Evolutionary conservation across 2,329 filamentous ascomycete genomes (phyloP).

Genomic region (Fonsecaea pugnacius): DNA sequence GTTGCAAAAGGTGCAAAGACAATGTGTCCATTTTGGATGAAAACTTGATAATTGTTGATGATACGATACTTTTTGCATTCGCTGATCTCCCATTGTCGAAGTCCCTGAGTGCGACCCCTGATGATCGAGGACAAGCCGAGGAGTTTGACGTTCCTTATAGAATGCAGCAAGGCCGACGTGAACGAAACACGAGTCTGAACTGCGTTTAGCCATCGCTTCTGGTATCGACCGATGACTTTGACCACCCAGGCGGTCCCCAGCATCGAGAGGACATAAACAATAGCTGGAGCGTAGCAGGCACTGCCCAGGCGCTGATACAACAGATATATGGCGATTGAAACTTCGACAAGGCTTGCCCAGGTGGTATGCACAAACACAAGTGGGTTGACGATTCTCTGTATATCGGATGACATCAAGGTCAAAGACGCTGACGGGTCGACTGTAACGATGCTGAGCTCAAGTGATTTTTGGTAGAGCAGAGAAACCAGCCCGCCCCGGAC

Average conservation of each 20-base stretch:
- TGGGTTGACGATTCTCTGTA: constrained; percentile 47
- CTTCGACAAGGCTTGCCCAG: constrained; percentile 52
- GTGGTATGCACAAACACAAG: constrained; percentile 51
- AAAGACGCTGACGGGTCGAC: constrained; percentile 47
- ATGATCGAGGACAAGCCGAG: constrained; percentile 52
- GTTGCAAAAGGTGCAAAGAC: constrained; percentile 33
- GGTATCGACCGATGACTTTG: constrained; percentile 43
- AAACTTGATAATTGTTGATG: constrained; percentile 25
- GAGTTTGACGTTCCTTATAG: constrained; percentile 59
- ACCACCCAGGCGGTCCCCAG: constrained; percentile 26
- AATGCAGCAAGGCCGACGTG: constrained; percentile 54
- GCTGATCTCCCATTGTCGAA: constrained; percentile 48
- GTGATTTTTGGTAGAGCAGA: constrained; percentile 57
- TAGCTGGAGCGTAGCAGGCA: constrained; percentile 52
- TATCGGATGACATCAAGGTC: constrained; percentile 55
- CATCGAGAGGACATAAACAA: constrained; percentile 38
- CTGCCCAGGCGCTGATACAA: constrained; percentile 48
- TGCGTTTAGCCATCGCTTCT: constrained; percentile 56
- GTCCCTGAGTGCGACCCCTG: constrained; percentile 45
- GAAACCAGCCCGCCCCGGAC: constrained; percentile 52
- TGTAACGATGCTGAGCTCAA: constrained; percentile 41
- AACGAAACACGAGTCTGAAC: constrained; percentile 56
- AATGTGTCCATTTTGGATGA: constrained; percentile 26
- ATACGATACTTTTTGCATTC: constrained; percentile 49
- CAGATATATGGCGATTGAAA: constrained; percentile 53